phyloP scores from a whole-genome alignment of 2,329 filamentous ascomycete genomes.

The Metarhizium album region DNA sequence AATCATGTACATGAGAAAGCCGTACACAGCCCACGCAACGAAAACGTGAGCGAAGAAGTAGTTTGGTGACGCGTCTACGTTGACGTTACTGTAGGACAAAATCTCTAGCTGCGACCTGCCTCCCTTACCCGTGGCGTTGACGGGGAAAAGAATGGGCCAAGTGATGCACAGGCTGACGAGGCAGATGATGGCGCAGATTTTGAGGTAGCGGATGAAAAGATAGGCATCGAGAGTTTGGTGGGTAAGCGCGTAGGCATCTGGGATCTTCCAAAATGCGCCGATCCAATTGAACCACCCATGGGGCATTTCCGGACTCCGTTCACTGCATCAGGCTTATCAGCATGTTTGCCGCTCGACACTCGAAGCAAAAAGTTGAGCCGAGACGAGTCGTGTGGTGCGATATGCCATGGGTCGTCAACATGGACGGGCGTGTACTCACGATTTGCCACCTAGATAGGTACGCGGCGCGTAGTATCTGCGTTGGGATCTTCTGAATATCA shows the following conservation, averaged over 20 bases:
- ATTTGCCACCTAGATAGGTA: slow-evolving; percentile 37
- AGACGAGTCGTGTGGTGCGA: not conserved
- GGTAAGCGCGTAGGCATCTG: slow-evolving; percentile 71
- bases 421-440: slow-evolving; percentile 26
- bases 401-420: not conserved
- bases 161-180: slow-evolving; percentile 71
- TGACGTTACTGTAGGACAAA: slow-evolving; percentile 28
- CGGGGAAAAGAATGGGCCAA: slow-evolving; percentile 73
- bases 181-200: slow-evolving; percentile 65
- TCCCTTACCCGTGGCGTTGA: slow-evolving; percentile 73
- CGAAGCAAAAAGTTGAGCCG: not conserved
- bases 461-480: slow-evolving; percentile 46
- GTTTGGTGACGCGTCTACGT: slow-evolving; percentile 44
- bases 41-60: slow-evolving; percentile 73
- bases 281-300: slow-evolving; percentile 54
- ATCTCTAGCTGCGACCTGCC: slow-evolving; percentile 49
- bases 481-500: slow-evolving; percentile 35
- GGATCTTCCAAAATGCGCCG: slow-evolving; percentile 47
- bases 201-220: slow-evolving; percentile 76
- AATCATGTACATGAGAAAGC: slow-evolving; percentile 81
- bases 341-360: not conserved
- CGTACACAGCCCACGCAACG: slow-evolving; percentile 72
- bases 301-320: slow-evolving; percentile 45
- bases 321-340: slow-evolving; percentile 21
- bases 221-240: slow-evolving; percentile 85